Percentiles rank a stretch among this genome's conserved stretches.
Evolutionary conservation across 1,284 basidiomycete species (phyloP).

Genomic region (Tylopilus microsporus): DNA sequence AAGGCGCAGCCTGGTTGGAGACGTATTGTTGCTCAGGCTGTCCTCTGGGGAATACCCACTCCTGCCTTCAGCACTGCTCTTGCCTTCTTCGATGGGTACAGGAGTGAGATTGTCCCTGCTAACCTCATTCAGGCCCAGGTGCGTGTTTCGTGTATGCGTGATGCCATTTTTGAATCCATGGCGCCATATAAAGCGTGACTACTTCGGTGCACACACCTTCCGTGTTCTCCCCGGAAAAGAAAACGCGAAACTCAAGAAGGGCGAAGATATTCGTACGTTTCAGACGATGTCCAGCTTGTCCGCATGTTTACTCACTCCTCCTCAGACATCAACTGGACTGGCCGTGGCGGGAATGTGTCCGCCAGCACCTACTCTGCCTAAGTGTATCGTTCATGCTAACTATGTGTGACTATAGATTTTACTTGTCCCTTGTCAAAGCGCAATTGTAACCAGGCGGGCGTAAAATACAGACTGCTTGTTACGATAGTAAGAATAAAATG

Average conservation of each 20-base stretch:
- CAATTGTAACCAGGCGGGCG: conserved; percentile 13
- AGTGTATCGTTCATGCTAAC: conserved; percentile 21
- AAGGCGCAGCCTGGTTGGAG: conserved; percentile 98
- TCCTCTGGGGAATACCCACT: conserved; percentile 96
- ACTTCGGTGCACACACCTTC: conserved; percentile 96
- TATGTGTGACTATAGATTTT: conserved; percentile 18
- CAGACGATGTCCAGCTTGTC: conserved; percentile 5
- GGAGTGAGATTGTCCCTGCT: conserved; percentile 87
- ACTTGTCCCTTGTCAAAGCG: conserved; percentile 2
- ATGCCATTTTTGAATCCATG: conserved; percentile 32
- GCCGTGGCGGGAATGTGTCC: conserved; percentile 90
- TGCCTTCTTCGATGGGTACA: conserved; percentile 99
- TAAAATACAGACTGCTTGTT: conserved; percentile 18
- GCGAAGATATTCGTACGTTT: conserved; percentile 80
- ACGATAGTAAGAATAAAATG: conserved; percentile 14
- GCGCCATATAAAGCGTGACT: conserved; percentile 61
- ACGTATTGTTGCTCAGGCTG: conserved; percentile 92
- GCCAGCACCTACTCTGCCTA: conserved; percentile 90
- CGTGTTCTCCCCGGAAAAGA: conserved; percentile 85
- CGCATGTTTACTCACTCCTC: conserved; percentile 7
- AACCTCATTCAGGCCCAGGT: conserved; percentile 94
- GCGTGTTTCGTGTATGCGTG: conserved; percentile 8
- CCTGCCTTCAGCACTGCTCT: conserved; percentile 96
- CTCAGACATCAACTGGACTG: conserved; percentile 86
- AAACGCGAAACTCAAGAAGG: conserved; percentile 73